Base-by-base conservation (phyloP, 108 stramenopile genomes). In the Cyclotella cryptica region DNA sequence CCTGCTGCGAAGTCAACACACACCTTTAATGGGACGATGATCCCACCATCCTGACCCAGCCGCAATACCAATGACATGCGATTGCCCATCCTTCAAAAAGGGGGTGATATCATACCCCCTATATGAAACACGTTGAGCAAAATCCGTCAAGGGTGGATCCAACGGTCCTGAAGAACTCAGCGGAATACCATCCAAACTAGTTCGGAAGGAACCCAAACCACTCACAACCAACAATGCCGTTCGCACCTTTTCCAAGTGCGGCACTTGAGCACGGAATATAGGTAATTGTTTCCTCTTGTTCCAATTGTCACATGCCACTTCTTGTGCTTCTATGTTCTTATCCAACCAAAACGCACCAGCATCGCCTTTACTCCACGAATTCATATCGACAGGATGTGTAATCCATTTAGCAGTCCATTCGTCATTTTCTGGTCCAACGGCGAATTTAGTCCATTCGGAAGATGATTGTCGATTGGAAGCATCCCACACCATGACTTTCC, bases 81-180 rank as follows among this genome's bases (percentile, higher is more conserved):
- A 35, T n/a, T 68, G 17, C 29, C 49, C 66, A 58, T 59, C 74
- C 54, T 18, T 66, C 19, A 79, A 35, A 47, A 68, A 85, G 18
- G 42, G 46, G 15, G 85, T 86, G 5, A 86, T 74, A 79, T 86
- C 85, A 60, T 66, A 86, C 0, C 85, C 85, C 15, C 85, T 72
- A 65, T 86, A 86, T 41, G 79, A 80, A 18, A 84, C 85, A 21
- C 85, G 72, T 44, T 86, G 85, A 6, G 82, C 74, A 69, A 69
- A 86, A 54, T 83, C 85, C 3, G 85, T 86, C n/a, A 86, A 70
- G 18, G 85, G 82, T 42, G 85, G 85, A 72, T 86, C 85, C 72
- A 83, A 52, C n/a, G 81, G 78, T n/a, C 81, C 81, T 3, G 78
- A 79, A 18, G 69, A 65, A 41, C 72, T 75, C n/a, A 86, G 66